Evolutionary conservation across 306 rosid genomes (phyloP), one percentile per base, ranked within the genome.

Genomic region (Begonia fuchsioides): DNA sequence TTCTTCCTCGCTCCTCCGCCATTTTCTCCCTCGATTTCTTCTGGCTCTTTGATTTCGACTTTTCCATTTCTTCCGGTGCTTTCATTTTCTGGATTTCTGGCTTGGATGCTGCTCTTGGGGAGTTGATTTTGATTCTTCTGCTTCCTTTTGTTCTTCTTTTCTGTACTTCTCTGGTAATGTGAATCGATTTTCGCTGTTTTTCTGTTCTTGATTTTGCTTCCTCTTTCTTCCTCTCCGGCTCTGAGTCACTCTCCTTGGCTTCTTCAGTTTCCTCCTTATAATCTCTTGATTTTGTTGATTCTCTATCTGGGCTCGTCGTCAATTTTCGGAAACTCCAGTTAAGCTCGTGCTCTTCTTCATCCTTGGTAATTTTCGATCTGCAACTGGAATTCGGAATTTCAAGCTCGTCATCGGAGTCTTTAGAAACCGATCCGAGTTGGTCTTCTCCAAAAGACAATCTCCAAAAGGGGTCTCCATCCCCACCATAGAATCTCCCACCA

Each of bases 381-480:
- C 54, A 62, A 13, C 44, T 58, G 13, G 74, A 55, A 15, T 55
- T n/a, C 50, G 56, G 65, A 68, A 55, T 17, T 15, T 16, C 65
- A 47, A 32, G 52, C 55, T 77, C 76, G 17, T 70, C 67, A 15
- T 75, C 82, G n/a, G n/a, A 57, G 44, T 55, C 66, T 51, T 60
- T 68, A n/a, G n/a, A n/a, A n/a, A n/a, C n/a, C n/a, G n/a, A n/a
- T n/a, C n/a, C n/a, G n/a, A n/a, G n/a, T n/a, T n/a, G n/a, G 17
- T 79, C 76, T 60, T 74, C 76, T 20, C 92, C 61, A 59, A 90
- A 90, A 13, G 95, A 79, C 1, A 84, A 68, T 62, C 94, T 90
- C 94, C 93, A 84, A 62, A 70, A 84, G 32, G 75, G 64, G 11
- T 65, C 82, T 17, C 62, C 81, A 35, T 74, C 80, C 26, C 65